Conservation (phyloP, 176 grass and related monocot species). For the Bolboschoenus planiculmis region DNA sequence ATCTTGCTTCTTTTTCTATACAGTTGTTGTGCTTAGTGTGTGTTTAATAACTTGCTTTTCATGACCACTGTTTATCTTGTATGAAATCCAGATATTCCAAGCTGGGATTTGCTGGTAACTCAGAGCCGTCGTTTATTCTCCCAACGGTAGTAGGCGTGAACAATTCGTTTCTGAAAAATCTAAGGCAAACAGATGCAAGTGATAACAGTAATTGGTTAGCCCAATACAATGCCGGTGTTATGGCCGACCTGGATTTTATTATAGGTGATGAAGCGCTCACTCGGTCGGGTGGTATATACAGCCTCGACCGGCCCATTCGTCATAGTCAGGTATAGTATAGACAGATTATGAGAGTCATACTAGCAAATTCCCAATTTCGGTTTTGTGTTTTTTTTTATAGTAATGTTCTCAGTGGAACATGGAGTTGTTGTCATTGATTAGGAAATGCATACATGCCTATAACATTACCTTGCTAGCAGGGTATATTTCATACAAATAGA, state of each 20-base stretch:
- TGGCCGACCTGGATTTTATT: constrained; percentile 97
- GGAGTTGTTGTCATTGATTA: background rate
- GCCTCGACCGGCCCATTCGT: constrained; percentile 54
- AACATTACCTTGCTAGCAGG: background rate
- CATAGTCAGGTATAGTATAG: constrained; percentile 55
- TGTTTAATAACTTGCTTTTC: background rate
- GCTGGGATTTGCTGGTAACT: constrained; percentile 84
- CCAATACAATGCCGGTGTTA: constrained; percentile 96
- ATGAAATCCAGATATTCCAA: constrained; percentile 69
- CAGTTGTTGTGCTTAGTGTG: background rate
- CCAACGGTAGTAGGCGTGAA: constrained; percentile 86
- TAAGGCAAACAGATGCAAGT: constrained; percentile 47
- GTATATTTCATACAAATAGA: background rate
- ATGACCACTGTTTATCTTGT: constrained; percentile 19
- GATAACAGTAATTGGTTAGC: constrained; percentile 74
- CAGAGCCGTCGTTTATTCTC: constrained; percentile 69
- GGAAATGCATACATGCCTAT: background rate
- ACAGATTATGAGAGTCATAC: background rate
- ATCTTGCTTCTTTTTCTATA: background rate
- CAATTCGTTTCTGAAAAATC: constrained; percentile 74
- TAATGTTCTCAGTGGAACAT: background rate
- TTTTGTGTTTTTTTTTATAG: background rate
- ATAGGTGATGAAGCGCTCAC: constrained; percentile 87
- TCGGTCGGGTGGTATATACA: constrained; percentile 70
- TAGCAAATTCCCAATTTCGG: background rate